Conservation (phyloP, 768 basidiomycete genomes). For the Phaffia tasmanica region DNA sequence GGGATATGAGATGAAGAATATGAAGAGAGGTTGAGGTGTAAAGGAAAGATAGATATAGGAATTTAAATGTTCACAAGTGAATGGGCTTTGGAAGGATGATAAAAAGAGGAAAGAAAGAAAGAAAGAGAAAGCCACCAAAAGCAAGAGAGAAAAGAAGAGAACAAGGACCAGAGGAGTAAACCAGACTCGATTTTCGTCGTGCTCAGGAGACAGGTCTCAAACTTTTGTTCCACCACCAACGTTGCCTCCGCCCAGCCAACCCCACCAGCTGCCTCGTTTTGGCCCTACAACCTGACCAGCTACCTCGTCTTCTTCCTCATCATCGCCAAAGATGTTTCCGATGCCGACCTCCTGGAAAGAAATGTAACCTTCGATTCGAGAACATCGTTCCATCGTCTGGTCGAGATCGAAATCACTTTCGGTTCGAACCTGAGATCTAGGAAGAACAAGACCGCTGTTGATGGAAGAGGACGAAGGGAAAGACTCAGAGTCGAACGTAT, state of each 20-base stretch:
- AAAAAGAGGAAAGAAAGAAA: conserved; percentile 2
- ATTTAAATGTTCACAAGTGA: background rate
- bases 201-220: background rate
- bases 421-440: background rate
- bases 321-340: background rate
- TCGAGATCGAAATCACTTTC: conserved; percentile 15
- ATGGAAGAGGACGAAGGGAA: background rate
- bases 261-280: conserved; percentile 12
- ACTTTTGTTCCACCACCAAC: background rate
- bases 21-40: background rate
- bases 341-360: conserved; percentile 8
- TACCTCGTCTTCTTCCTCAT: conserved; percentile 10
- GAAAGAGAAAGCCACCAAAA: background rate
- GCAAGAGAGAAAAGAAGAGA: background rate
- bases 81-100: background rate
- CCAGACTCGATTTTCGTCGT: background rate
- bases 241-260: conserved; percentile 6
- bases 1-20: background rate
- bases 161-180: background rate
- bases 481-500: background rate
- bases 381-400: background rate
- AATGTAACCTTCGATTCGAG: background rate
- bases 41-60: background rate
- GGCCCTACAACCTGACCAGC: background rate
- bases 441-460: background rate